Conservation (phyloP, 192 early-diverging fungal species). For the Coemansia sp. region DNA sequence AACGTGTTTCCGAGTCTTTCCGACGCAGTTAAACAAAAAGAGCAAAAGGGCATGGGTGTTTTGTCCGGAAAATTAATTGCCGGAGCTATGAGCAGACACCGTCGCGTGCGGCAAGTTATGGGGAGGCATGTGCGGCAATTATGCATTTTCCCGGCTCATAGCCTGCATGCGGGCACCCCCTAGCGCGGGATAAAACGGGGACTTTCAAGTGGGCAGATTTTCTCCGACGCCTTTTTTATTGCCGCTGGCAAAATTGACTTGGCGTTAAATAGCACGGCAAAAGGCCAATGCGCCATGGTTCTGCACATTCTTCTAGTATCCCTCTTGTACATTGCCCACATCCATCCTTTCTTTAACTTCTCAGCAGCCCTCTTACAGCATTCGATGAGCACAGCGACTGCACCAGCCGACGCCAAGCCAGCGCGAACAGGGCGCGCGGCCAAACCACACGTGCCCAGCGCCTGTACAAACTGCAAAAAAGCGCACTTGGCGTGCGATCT, state of each 20-base stretch:
- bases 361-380: background rate
- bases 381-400: background rate
- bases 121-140: background rate
- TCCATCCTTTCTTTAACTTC: background rate
- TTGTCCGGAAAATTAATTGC: background rate
- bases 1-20: too few species aligned
- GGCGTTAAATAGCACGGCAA: background rate
- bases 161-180: background rate
- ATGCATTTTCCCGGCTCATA: background rate
- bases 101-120: background rate
- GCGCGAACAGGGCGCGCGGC: slow-evolving; percentile 25
- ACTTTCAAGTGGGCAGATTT: slow-evolving; percentile 6
- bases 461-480: slow-evolving; percentile 86
- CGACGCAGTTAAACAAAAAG: too few species aligned
- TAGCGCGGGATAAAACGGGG: background rate
- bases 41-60: too few species aligned
- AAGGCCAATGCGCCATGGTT: background rate
- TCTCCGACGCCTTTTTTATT: slow-evolving; percentile 6
- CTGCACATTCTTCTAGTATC: background rate
- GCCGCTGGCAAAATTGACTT: background rate
- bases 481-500: slow-evolving; percentile 87
- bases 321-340: background rate
- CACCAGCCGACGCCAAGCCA: slow-evolving; percentile 5
- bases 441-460: slow-evolving; percentile 80
- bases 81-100: background rate